phyloP scores from a whole-genome alignment of 116 monocot genomes.

The Papilionanthe hybrid region DNA sequence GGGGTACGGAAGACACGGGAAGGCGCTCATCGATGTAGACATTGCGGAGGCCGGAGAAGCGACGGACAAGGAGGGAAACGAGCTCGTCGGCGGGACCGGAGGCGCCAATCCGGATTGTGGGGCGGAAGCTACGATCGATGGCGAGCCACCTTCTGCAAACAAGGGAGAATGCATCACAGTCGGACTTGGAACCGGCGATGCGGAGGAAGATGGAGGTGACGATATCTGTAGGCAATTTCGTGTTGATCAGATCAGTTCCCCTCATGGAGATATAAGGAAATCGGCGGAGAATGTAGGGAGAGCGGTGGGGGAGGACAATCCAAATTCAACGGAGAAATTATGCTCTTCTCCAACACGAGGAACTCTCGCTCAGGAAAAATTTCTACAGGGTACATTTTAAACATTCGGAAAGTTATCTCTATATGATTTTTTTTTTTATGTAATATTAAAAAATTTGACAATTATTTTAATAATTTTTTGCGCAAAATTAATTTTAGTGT shows the following conservation, averaged over 20 bases:
- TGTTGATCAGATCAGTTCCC: slow-evolving; percentile 60
- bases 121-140: slow-evolving; percentile 65
- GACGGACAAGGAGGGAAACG: slow-evolving; percentile 25
- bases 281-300: background rate
- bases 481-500: no score
- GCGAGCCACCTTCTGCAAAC: slow-evolving; percentile 25
- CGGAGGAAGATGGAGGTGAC: slow-evolving; percentile 8
- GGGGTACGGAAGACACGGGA: slow-evolving; percentile 15
- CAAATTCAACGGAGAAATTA: no score
- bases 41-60: slow-evolving; percentile 40
- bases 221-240: slow-evolving; percentile 63
- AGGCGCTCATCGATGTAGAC: slow-evolving; percentile 64
- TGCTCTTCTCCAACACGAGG: no score
- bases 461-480: no score
- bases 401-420: no score
- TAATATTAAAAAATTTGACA: no score
- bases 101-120: slow-evolving; percentile 44
- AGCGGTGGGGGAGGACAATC: background rate
- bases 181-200: no score
- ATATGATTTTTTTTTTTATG: no score
- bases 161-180: slow-evolving; percentile 31
- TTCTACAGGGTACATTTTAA: no score
- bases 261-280: slow-evolving; percentile 15
- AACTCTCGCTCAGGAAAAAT: no score
- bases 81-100: slow-evolving; percentile 39